Evolutionary conservation across 2,329 filamentous ascomycete species (phyloP).

Genomic region (Xylogone sp.): DNA sequence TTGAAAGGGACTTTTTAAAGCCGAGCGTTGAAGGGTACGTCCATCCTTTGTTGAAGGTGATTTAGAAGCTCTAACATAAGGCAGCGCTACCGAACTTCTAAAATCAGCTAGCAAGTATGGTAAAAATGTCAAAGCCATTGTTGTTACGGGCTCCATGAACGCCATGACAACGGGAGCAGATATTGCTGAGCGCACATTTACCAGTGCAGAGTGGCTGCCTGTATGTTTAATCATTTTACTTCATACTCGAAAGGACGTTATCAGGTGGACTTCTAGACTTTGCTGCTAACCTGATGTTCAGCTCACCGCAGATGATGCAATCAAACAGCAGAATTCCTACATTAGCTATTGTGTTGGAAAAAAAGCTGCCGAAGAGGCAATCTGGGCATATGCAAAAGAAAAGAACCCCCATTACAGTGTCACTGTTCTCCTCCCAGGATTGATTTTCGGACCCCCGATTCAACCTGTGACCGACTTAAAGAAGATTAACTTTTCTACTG

Average conservation of each 20-base stretch:
- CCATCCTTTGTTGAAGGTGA: background rate
- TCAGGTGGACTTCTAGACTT: too few species aligned
- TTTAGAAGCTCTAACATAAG: background rate
- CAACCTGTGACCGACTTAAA: slow-evolving; percentile 20
- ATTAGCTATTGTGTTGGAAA: slow-evolving; percentile 25
- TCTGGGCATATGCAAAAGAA: slow-evolving; percentile 25
- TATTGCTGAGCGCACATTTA: slow-evolving; percentile 16
- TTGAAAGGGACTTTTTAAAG: slow-evolving; percentile 25
- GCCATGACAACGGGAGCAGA: slow-evolving; percentile 25
- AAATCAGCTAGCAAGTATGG: slow-evolving; percentile 22
- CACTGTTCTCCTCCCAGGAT: slow-evolving; percentile 21
- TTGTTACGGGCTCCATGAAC: slow-evolving; percentile 27
- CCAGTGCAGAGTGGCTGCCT: slow-evolving; percentile 21
- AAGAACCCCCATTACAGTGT: slow-evolving; percentile 17
- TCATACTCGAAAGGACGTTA: too few species aligned
- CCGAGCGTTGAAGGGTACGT: slow-evolving; percentile 24
- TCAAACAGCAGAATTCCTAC: slow-evolving; percentile 19
- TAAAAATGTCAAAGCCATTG: slow-evolving; percentile 25
- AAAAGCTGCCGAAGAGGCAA: slow-evolving; percentile 25
- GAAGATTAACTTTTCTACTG: slow-evolving; percentile 21
- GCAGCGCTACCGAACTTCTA: slow-evolving; percentile 24
- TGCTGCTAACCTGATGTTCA: too few species aligned
- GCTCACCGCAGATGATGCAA: slow-evolving; percentile 19
- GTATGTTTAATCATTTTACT: too few species aligned
- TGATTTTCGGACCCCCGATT: slow-evolving; percentile 26